phyloP scores from a whole-genome alignment of 2,329 filamentous ascomycete species.

The Venturia oleaginea region DNA sequence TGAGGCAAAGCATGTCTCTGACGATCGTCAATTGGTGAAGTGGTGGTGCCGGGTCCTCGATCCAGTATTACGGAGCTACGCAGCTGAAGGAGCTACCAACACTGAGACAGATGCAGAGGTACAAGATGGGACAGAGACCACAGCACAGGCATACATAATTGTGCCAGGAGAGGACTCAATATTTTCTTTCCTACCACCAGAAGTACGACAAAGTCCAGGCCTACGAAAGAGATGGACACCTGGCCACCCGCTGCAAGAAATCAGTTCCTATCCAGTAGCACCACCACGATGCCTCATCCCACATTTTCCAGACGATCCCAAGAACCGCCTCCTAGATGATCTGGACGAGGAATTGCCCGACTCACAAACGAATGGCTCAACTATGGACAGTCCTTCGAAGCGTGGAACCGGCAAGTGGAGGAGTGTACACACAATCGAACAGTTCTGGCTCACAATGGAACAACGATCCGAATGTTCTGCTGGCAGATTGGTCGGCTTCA shows the following conservation, averaged over 20 bases:
- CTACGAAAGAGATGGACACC: slow-evolving; percentile 40
- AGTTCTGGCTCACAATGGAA: slow-evolving; percentile 98
- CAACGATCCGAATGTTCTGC: slow-evolving; percentile 93
- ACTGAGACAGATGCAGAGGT: slow-evolving; percentile 15
- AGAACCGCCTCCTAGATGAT: slow-evolving; percentile 79
- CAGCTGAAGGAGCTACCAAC: slow-evolving; percentile 27
- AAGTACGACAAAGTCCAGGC: slow-evolving; percentile 29
- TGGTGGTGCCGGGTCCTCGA: slow-evolving; percentile 94
- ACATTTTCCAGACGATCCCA: slow-evolving; percentile 89
- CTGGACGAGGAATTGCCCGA: slow-evolving; percentile 72
- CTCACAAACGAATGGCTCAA: slow-evolving; percentile 29
- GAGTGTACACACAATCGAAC: slow-evolving; percentile 71
- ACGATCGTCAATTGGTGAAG: slow-evolving; percentile 79
- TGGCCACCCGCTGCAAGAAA: slow-evolving; percentile 64
- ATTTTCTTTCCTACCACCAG: slow-evolving; percentile 63
- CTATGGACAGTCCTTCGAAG: slow-evolving; percentile 26
- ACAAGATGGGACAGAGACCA: slow-evolving; percentile 19
- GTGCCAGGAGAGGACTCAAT: slow-evolving; percentile 81
- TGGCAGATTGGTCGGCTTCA: slow-evolving; percentile 82
- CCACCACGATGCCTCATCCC: slow-evolving; percentile 80
- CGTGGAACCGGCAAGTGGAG: slow-evolving; percentile 65
- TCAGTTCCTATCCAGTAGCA: slow-evolving; percentile 55
- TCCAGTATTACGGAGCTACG: slow-evolving; percentile 52
- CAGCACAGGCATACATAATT: slow-evolving; percentile 59
- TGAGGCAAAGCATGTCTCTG: slow-evolving; percentile 75